These are phyloP conservation scores for Edaphochlamys debaryana DNA, from an alignment of 139 green algal genomes.

Conservation along the genomic window DNA sequence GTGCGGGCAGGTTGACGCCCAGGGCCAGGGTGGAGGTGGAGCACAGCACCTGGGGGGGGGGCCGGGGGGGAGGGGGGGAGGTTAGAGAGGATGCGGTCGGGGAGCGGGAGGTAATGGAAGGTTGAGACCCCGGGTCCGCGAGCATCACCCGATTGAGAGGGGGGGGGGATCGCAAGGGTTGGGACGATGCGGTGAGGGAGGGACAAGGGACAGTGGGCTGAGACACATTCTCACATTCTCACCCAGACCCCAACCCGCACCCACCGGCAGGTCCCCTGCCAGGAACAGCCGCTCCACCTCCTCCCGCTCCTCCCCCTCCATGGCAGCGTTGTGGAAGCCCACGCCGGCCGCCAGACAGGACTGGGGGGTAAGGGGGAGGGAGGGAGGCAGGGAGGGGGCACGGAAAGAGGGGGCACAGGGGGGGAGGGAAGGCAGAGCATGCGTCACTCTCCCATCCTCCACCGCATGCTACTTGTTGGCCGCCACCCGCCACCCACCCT, in stretches of 20 bases:
- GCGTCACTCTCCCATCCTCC: not conserved
- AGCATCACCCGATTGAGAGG: no score
- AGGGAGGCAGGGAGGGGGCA: no score
- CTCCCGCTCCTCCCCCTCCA: constrained; percentile 75
- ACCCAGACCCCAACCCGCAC: not conserved
- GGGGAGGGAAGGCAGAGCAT: no score
- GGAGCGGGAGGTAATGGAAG: no score
- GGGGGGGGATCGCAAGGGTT: no score
- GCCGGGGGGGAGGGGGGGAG: not conserved
- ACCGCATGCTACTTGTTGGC: not conserved
- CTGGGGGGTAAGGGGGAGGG: not conserved
- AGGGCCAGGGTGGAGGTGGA: constrained; percentile 90
- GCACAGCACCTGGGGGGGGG: constrained; percentile 80
- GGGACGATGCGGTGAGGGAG: no score
- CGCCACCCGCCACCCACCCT: no score
- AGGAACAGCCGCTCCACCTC: constrained; percentile 87
- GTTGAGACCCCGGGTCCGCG: no score
- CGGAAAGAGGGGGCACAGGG: no score
- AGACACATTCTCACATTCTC: not conserved
- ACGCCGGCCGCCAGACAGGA: constrained; percentile 63
- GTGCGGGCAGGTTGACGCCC: constrained; percentile 94
- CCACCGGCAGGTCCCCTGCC: constrained; percentile 63
- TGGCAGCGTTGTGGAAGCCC: constrained; percentile 86
- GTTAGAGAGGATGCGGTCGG: no score
- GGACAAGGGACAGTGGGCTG: no score